A percentile compares a stretch with the other conserved stretches of the same genome.
Conservation (phyloP, 495 filamentous ascomycete genomes). For the Cercophora samala region DNA sequence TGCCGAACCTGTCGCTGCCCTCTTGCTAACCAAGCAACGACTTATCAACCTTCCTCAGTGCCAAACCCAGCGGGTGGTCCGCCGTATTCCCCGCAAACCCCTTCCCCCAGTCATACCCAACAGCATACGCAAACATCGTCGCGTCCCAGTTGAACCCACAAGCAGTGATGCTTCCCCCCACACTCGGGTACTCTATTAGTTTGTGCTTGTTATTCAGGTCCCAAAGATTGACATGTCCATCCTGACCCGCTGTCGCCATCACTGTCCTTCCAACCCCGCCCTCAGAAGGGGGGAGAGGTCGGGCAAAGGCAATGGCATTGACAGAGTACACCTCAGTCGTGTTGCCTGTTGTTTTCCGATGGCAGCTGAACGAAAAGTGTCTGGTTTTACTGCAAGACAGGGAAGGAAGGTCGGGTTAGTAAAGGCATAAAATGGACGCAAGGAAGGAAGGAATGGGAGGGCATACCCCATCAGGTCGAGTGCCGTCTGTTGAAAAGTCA, state of each 20-base stretch:
- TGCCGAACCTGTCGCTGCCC: too few species aligned
- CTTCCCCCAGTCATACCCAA: conserved; percentile 95
- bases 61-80: conserved; percentile 73
- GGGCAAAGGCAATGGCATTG: conserved; percentile 87
- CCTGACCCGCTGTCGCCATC: conserved; percentile 83
- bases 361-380: conserved; percentile 95
- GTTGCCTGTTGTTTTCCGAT: conserved; percentile 57
- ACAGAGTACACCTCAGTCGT: conserved; percentile 78
- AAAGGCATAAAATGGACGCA: not conserved
- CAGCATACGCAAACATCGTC: conserved; percentile 81
- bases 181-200: conserved; percentile 81
- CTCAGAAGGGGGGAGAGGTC: too few species aligned
- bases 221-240: conserved; percentile 89
- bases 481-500: conserved; percentile 83
- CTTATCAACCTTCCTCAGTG: conserved; percentile 77
- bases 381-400: conserved; percentile 36
- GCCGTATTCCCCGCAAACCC: conserved; percentile 72
- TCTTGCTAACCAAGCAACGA: conserved; percentile 55
- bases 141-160: conserved; percentile 75
- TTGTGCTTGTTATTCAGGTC: conserved; percentile 86
- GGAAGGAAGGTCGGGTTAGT: not conserved
- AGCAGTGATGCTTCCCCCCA: conserved; percentile 74
- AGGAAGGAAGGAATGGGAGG: conserved; percentile 1
- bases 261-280: conserved; percentile 76
- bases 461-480: conserved; percentile 73